Conservation (phyloP, 2,329 filamentous ascomycete genomes). For the Calonectria multiphialidica region DNA sequence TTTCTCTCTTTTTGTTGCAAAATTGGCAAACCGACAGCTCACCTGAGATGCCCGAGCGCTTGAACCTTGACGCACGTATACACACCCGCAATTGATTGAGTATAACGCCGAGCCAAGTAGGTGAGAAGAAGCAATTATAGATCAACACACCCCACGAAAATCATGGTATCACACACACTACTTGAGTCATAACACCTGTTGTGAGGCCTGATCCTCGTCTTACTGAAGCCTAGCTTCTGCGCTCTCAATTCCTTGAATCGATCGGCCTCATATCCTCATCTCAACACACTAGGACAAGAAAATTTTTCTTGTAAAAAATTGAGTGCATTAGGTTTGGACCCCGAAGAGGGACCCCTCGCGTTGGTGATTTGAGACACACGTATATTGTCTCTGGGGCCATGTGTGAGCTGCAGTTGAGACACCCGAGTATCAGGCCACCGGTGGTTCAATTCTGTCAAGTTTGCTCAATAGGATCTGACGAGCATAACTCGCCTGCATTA, state of each 20-base stretch:
- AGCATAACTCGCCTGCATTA: slow-evolving; percentile 29
- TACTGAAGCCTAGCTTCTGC: slow-evolving; percentile 25
- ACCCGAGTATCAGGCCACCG: slow-evolving; percentile 23
- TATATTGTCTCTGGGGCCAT: slow-evolving; percentile 19
- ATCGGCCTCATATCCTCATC: slow-evolving; percentile 24
- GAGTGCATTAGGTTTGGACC: slow-evolving; percentile 33
- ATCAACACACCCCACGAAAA: slow-evolving; percentile 8
- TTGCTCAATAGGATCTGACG: slow-evolving; percentile 22
- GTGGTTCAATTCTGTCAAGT: slow-evolving; percentile 18
- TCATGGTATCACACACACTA: slow-evolving; percentile 13
- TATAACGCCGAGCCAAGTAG: background rate
- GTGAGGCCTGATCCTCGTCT: slow-evolving; percentile 22
- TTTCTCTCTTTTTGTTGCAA: background rate
- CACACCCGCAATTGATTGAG: background rate
- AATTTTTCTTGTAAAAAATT: background rate
- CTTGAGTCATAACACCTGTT: slow-evolving; percentile 15
- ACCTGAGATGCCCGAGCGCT: slow-evolving; percentile 18
- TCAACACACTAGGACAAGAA: background rate
- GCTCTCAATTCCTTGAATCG: slow-evolving; percentile 24
- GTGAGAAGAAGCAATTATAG: slow-evolving; percentile 7
- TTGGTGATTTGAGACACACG: slow-evolving; percentile 19
- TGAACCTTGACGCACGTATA: background rate
- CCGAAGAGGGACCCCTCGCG: slow-evolving; percentile 27
- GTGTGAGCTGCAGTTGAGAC: slow-evolving; percentile 25
- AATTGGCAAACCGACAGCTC: slow-evolving; percentile 16